Base-by-base conservation (phyloP, 805 yeast species). In the Candida sonorensis region DNA sequence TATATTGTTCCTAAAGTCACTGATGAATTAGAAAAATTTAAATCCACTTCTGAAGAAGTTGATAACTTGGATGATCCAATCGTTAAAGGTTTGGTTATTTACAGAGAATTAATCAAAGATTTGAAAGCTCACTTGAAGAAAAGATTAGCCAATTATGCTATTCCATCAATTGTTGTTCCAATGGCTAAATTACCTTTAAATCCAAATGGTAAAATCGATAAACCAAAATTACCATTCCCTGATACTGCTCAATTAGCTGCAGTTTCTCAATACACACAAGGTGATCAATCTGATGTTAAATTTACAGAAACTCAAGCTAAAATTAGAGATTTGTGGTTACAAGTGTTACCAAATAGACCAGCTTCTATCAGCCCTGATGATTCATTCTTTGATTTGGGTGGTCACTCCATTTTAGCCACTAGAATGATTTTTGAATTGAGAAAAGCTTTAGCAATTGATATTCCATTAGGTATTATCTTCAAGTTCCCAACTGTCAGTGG, bases 181-280 rank as follows among this genome's bases (percentile, higher is more conserved):
- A 67, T 94, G 64, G 67, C 72, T 17, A 79, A 77, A 48, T 62
- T 92, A 53, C 98, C 98, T 17, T 68, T 92, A 60, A 92, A 92
- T 61, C 99, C 99, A 38, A 92, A 92, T 57, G 99, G 99, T 48
- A 92, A 92, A 61, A 86, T 92, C 37, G 99, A 92, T 64, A 92
- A 92, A 64, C 97, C 97, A 23, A 87, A 90, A 51, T 66, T 92
- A 40, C 97, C 96, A 28, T 86, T 83, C 74, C 99, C 99, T 34
- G 85, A 85, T 36, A 71, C 83, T 16, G 90, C 81, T 12, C 96
- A 90, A 61, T 66, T 92, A 42, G 76, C 79, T 20, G 68, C 77
- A 12, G 95, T 86, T 28, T 76, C 94, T 10, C 61, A 65, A 40
- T 69, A 73, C 28, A 55, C 69, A 13, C 42, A 63, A 10, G 42